Conservation (phyloP, 192 early-diverging fungal species). For the Phlyctochytrium bullatum region DNA sequence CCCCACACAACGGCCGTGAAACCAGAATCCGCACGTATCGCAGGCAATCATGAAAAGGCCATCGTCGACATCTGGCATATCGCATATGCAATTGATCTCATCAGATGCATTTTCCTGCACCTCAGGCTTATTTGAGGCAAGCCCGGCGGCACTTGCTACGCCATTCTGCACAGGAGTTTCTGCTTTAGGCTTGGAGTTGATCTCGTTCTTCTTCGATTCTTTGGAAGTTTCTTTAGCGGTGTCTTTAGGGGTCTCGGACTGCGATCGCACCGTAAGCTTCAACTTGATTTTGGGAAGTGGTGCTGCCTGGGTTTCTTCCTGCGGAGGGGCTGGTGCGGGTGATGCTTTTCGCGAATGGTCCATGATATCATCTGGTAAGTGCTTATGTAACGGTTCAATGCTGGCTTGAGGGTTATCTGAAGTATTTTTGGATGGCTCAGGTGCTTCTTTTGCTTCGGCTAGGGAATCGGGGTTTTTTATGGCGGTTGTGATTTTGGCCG, state of each 20-base stretch:
- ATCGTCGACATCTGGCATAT: slow-evolving; percentile 19
- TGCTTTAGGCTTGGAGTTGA: too few relatives aligned
- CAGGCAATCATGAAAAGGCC: slow-evolving; percentile 38
- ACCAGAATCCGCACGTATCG: slow-evolving; percentile 43
- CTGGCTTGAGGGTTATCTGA: background rate
- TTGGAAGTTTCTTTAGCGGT: too few relatives aligned
- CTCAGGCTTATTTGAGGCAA: too few relatives aligned
- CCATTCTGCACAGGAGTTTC: too few relatives aligned
- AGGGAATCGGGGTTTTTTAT: background rate
- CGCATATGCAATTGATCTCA: slow-evolving; percentile 30
- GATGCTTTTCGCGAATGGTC: background rate
- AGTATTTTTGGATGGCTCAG: background rate
- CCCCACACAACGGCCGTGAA: slow-evolving; percentile 37
- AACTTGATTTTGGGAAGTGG: background rate
- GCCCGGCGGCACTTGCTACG: too few relatives aligned
- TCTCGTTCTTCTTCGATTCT: too few relatives aligned
- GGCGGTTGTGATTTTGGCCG: background rate
- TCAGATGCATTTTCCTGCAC: background rate
- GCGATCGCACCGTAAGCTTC: background rate
- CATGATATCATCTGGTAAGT: background rate
- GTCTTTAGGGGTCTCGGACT: too few relatives aligned
- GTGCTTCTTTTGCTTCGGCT: background rate
- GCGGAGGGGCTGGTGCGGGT: background rate
- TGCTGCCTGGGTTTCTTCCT: background rate
- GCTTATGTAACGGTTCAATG: background rate